Evolutionary conservation across 148 eudicot species (phyloP).

Genomic region (Silene uniflora): DNA sequence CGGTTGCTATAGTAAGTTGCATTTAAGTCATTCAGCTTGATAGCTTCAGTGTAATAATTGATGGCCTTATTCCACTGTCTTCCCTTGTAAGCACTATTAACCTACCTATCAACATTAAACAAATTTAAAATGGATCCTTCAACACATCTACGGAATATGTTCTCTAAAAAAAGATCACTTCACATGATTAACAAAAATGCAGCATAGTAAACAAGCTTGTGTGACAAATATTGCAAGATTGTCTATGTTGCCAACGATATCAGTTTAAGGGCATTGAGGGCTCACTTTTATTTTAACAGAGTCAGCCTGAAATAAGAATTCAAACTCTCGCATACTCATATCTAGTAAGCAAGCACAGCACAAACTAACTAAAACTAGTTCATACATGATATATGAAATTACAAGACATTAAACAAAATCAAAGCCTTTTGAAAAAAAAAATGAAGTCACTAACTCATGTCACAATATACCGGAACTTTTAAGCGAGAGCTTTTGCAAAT

Average conservation of each 20-base stretch:
- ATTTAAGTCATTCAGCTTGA: slow-evolving; percentile 54
- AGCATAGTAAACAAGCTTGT: no score
- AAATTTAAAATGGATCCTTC: neutral
- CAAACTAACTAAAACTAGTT: no score
- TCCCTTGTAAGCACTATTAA: slow-evolving; percentile 82
- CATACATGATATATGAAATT: no score
- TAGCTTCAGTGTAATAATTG: slow-evolving; percentile 68
- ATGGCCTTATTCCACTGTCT: slow-evolving; percentile 80
- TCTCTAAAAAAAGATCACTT: neutral
- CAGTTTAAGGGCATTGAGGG: no score
- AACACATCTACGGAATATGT: neutral
- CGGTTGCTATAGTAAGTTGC: slow-evolving; percentile 78
- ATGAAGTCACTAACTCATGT: no score
- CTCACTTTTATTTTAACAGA: no score
- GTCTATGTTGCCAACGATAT: no score
- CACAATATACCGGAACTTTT: no score
- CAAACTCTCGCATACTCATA: neutral
- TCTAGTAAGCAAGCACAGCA: no score
- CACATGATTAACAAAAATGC: neutral
- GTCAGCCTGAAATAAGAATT: neutral
- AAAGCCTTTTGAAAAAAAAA: neutral
- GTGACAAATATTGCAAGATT: no score
- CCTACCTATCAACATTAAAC: slow-evolving; percentile 35
- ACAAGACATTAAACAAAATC: neutral
- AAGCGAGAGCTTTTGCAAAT: no score